Evolutionary conservation across 2,329 filamentous ascomycete species (phyloP), one percentile per base, ranked within the genome.

Genomic region (Penicillium digitatum): DNA sequence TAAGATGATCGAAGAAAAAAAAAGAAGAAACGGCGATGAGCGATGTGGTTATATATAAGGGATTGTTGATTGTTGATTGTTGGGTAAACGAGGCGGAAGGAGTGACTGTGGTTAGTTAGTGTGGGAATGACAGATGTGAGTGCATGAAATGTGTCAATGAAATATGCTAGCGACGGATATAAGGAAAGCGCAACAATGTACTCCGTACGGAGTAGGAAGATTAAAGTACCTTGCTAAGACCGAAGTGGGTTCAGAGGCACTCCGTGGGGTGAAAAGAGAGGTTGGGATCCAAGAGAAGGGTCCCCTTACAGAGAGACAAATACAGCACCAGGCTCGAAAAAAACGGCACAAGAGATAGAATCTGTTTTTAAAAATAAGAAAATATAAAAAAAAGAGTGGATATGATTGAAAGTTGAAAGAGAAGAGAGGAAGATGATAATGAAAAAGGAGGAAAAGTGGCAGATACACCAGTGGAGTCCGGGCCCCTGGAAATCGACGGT

Each of bases 321-420:
- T 49, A 60, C 61, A 68, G 65, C 65, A 62, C 65, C 65, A 63
- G 67, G 67, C 67, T 62, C 64, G 55, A 57, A 56, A 45, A 51
- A 57, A 56, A 55, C n/a, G n/a, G n/a, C 61, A 52, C 43, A 56
- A 62, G 54, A 55, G 52, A 48, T 46, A 52, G 48, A 39, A 44
- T 22, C 38, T 9, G 35, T 56, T 24, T 56, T 24, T 26, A 31
- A 29, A 45, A 51, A 52, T 48, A 53, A 48, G 42, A 51, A 38
- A n/a, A n/a, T n/a, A n/a, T n/a, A n/a, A 58, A 50, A 44, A 55
- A 57, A 57, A 54, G 52, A 45, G 40, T 50, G 48, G 38, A 46
- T 29, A 48, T 26, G 20, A 48, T 31, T 31, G 37, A 42, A 40
- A 39, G 44, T 45, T 51, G 39, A 51, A 49, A 42, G 43, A 34